phyloP scores from a whole-genome alignment of 202 grass and related monocot species.

The Zizania palustris region DNA sequence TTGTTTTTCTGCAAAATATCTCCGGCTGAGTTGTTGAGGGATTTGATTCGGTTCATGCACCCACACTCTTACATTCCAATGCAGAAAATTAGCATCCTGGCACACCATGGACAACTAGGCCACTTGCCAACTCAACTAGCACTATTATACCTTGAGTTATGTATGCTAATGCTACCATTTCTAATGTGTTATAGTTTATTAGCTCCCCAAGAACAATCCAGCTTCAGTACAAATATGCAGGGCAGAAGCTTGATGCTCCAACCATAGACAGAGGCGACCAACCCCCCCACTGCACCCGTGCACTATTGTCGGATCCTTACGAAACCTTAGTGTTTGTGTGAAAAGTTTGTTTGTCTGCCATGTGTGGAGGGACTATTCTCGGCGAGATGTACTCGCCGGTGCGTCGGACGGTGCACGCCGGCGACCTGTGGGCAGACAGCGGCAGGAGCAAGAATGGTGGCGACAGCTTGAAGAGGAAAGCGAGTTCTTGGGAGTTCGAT shows the following conservation, averaged over 20 bases:
- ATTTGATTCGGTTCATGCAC: conserved; percentile 34
- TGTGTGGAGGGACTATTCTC: conserved; percentile 67
- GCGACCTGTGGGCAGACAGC: conserved; percentile 12
- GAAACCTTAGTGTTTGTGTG: background rate
- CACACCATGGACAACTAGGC: conserved; percentile 37
- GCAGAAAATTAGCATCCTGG: conserved; percentile 29
- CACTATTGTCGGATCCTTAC: conserved; percentile 18
- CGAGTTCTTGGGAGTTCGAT: conserved; percentile 36
- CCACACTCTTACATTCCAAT: conserved; percentile 37
- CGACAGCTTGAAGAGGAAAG: conserved; percentile 33
- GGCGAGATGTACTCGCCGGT: conserved; percentile 46
- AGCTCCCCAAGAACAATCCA: conserved; percentile 30
- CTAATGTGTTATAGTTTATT: background rate
- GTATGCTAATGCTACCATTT: conserved; percentile 10
- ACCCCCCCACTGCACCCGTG: background rate
- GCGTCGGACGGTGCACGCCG: conserved; percentile 35
- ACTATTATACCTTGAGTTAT: background rate
- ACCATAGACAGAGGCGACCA: conserved; percentile 6
- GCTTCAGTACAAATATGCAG: conserved; percentile 29
- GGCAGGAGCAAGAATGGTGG: conserved; percentile 31
- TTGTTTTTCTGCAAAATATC: conserved; percentile 36
- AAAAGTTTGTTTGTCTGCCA: conserved; percentile 18
- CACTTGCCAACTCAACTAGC: conserved; percentile 37
- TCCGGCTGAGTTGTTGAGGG: conserved; percentile 5
- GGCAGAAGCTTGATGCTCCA: background rate